Evolutionary conservation across 805 yeast species (phyloP).

Genomic region (Ogataea chonburiensis): DNA sequence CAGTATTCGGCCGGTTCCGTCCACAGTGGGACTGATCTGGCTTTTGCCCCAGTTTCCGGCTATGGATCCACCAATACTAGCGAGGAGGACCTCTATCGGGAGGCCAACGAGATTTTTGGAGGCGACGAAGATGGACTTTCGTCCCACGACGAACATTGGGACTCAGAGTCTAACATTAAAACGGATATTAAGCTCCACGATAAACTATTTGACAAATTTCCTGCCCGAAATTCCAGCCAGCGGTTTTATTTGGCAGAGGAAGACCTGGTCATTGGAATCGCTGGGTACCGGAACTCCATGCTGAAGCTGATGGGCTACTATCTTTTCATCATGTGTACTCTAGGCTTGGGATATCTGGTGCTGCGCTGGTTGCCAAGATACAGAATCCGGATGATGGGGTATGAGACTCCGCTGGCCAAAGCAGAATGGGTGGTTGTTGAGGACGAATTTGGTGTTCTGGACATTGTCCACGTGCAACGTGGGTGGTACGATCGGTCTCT

Average conservation of each 20-base stretch:
- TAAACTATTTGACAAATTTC: constrained; percentile 40
- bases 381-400: constrained; percentile 66
- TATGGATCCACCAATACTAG: constrained; percentile 21
- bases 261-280: constrained; percentile 90
- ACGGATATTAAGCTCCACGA: constrained; percentile 39
- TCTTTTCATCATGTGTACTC: constrained; percentile 52
- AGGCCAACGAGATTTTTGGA: constrained; percentile 19
- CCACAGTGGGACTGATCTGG: constrained; percentile 3
- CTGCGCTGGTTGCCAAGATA: constrained; percentile 86
- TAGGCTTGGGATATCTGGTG: constrained; percentile 71
- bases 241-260: constrained; percentile 93
- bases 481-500: constrained; percentile 68
- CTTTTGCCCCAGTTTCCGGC: constrained; percentile 2
- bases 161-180: constrained; percentile 19
- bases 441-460: constrained; percentile 87
- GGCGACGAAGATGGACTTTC: constrained; percentile 20
- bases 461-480: constrained; percentile 54
- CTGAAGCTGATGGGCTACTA: constrained; percentile 49
- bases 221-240: constrained; percentile 55
- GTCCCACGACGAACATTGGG: constrained; percentile 16
- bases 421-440: constrained; percentile 94
- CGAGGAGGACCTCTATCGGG: constrained; percentile 23
- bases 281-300: constrained; percentile 69
- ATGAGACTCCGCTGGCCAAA: constrained; percentile 63
- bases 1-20: constrained; percentile 5